phyloP scores from a whole-genome alignment of 2,329 filamentous ascomycete species.

The Alternaria viburni region DNA sequence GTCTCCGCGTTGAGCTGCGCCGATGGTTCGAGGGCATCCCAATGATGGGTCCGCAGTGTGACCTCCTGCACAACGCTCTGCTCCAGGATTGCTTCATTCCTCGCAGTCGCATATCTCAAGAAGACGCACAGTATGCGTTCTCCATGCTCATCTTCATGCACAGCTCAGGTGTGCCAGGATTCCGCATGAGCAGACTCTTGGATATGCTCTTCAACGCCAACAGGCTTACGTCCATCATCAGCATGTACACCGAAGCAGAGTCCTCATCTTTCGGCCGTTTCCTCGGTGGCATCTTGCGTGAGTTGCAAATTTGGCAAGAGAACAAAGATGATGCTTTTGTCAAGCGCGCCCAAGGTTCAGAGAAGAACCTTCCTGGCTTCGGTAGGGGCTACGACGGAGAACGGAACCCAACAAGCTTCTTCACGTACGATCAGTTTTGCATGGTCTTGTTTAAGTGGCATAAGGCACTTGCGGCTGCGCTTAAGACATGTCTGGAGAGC shows the following conservation, averaged over 20 bases:
- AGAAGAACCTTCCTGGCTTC: slow-evolving; percentile 76
- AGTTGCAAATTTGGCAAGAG: slow-evolving; percentile 83
- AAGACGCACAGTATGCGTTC: slow-evolving; percentile 89
- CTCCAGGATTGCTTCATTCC: slow-evolving; percentile 94
- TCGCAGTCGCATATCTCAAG: slow-evolving; percentile 79
- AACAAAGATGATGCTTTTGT: slow-evolving; percentile 74
- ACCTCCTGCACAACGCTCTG: slow-evolving; percentile 72
- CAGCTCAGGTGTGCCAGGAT: slow-evolving; percentile 80
- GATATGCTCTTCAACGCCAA: slow-evolving; percentile 85
- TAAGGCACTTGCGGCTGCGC: slow-evolving; percentile 75
- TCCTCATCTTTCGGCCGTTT: slow-evolving; percentile 94
- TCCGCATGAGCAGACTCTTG: slow-evolving; percentile 83
- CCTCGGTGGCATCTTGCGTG: slow-evolving; percentile 78
- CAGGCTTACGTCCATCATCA: slow-evolving; percentile 80
- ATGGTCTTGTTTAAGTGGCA: slow-evolving; percentile 91
- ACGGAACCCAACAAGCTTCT: slow-evolving; percentile 71
- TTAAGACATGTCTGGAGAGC: slow-evolving; percentile 81
- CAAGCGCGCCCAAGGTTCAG: slow-evolving; percentile 75
- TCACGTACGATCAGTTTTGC: slow-evolving; percentile 87
- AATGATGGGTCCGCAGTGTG: slow-evolving; percentile 64
- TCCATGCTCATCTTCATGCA: slow-evolving; percentile 88
- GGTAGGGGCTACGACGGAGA: slow-evolving; percentile 73
- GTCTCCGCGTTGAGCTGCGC: slow-evolving; percentile 76
- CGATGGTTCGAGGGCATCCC: slow-evolving; percentile 74
- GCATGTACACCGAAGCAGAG: slow-evolving; percentile 87